Percentiles rank a stretch among this genome's conserved stretches.
Evolutionary conservation across 768 basidiomycete genomes (phyloP).

Genomic region (Boletus barrowsii): DNA sequence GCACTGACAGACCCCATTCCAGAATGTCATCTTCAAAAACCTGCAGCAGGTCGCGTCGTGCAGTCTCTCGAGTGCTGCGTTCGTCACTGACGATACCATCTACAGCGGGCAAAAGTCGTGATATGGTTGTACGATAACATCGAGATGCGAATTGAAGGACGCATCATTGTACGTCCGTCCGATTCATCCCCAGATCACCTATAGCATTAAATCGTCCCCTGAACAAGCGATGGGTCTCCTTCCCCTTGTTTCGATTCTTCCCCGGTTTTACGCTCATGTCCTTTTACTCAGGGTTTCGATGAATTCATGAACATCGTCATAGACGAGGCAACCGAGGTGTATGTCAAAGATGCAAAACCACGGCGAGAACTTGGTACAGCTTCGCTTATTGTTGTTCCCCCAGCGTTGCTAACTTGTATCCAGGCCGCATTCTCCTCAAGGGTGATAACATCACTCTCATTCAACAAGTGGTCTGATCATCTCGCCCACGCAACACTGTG

Average conservation of each 20-base stretch:
- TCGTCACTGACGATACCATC: slow-evolving; percentile 10
- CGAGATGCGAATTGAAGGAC: slow-evolving; percentile 94
- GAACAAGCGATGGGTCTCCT: slow-evolving; percentile 33
- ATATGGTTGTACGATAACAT: slow-evolving; percentile 98
- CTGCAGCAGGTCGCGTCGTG: slow-evolving; percentile 66
- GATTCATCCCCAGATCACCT: slow-evolving; percentile 24
- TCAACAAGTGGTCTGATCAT: slow-evolving; percentile 53
- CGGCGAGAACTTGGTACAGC: slow-evolving; percentile 75
- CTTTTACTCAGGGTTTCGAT: slow-evolving; percentile 78
- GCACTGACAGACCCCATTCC: slow-evolving; percentile 5
- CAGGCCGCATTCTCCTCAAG: slow-evolving; percentile 94
- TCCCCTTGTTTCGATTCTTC: not conserved
- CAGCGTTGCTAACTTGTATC: not conserved
- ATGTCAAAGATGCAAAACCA: slow-evolving; percentile 85
- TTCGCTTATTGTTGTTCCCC: not conserved
- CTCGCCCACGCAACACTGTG: slow-evolving; percentile 1
- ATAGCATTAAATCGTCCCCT: slow-evolving; percentile 40
- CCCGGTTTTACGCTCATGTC: slow-evolving; percentile 21
- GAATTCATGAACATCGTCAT: slow-evolving; percentile 99
- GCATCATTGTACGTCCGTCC: slow-evolving; percentile 78
- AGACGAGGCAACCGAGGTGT: slow-evolving; percentile 91
- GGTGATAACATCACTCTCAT: slow-evolving; percentile 99
- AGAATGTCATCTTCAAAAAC: slow-evolving; percentile 99
- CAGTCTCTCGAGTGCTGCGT: not conserved
- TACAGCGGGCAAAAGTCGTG: slow-evolving; percentile 75